Percentiles rank a stretch among this genome's conserved stretches.
Evolutionary conservation across 352 stramenopile species (phyloP).

Genomic region (Globisporangium solare): DNA sequence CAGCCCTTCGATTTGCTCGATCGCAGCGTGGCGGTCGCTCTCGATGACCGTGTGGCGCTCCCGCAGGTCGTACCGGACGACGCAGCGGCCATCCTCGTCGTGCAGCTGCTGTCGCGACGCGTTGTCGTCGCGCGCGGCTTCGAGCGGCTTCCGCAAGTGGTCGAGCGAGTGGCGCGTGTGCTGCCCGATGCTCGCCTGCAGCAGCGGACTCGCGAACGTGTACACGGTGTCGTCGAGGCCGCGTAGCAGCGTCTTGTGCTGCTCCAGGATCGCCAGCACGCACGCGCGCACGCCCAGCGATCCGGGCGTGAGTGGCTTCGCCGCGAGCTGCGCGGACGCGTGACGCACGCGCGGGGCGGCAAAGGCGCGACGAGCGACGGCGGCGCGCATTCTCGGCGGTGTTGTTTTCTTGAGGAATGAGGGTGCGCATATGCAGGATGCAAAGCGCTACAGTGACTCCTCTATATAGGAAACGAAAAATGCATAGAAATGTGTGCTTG

Average conservation of each 20-base stretch:
- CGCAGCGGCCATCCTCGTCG: slow-evolving; percentile 2
- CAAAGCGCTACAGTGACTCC: too few species aligned
- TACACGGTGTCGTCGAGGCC: slow-evolving; percentile 52
- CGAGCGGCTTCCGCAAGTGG: slow-evolving; percentile 68
- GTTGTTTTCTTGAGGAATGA: too few species aligned
- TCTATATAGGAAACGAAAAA: too few species aligned
- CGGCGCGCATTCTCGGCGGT: too few species aligned
- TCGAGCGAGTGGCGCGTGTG: slow-evolving; percentile 81
- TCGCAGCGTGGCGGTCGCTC: slow-evolving; percentile 42
- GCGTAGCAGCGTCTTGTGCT: slow-evolving; percentile 54
- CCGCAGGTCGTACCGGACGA: slow-evolving; percentile 70
- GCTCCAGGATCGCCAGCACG: slow-evolving; percentile 54
- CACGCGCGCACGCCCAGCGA: slow-evolving; percentile 27
- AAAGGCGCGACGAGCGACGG: too few species aligned
- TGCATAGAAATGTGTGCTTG: too few species aligned
- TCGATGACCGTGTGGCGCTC: slow-evolving; percentile 64
- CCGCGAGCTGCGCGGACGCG: too few species aligned
- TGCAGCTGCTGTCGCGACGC: not conserved
- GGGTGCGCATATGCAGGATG: too few species aligned
- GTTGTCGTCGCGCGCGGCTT: slow-evolving; percentile 12
- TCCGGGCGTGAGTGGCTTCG: slow-evolving; percentile 2
- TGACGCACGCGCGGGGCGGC: too few species aligned
- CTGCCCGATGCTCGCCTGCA: slow-evolving; percentile 58
- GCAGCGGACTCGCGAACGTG: slow-evolving; percentile 55
- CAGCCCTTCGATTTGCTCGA: slow-evolving; percentile 52